Base-by-base conservation (phyloP, 169 alveolate genomes). In the Plasmodium gallinaceum region DNA sequence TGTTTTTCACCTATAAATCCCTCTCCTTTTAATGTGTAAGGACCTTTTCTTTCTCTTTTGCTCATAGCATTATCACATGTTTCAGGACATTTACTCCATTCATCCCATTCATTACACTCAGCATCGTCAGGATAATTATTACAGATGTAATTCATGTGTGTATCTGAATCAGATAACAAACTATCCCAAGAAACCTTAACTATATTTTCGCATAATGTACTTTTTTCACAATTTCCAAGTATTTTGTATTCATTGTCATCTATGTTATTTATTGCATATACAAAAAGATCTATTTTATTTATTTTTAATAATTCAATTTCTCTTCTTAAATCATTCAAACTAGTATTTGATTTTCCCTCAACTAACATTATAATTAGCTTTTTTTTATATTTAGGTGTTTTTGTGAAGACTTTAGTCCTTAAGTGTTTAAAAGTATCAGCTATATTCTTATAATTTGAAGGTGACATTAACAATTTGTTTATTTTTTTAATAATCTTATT, bases 21-120 rank as follows among this genome's bases (percentile, higher is more conserved):
- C 22, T 78, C 89, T 57, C 65, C 89, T 69, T 78, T 78, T 65
- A 78, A 9, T 32, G 89, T 78, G 24, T 78, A 78, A n/a, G 89
- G 89, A 20, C 70, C 71, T 24, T 78, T 78, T 66, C 89, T 78
- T 69, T 78, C 89, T 60, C 89, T 46, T 22, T 65, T 78, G 32
- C 89, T 78, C 45, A 78, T 45, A 22, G 66, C 60, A 22, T 22
- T n/a, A 12, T 18, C 22, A 20, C 71, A 54, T 22, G 70, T 12
- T 9, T 78, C 71, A 48, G 73, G 89, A 14, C 89, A 78, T 48
- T 75, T 39, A 70, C 89, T 78, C 89, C 89, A 78, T 9, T 78
- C 89, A 7, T 69, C 89, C 89, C 89, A 78, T 43, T 78, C 89
- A 42, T 78, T 10, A 78, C 89, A 78, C 48, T 78, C 89, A 9